Evolutionary conservation across 2,329 filamentous ascomycete species (phyloP), one percentile per base, ranked within the genome.

Genomic region (Ceratocystis eucalypticola): DNA sequence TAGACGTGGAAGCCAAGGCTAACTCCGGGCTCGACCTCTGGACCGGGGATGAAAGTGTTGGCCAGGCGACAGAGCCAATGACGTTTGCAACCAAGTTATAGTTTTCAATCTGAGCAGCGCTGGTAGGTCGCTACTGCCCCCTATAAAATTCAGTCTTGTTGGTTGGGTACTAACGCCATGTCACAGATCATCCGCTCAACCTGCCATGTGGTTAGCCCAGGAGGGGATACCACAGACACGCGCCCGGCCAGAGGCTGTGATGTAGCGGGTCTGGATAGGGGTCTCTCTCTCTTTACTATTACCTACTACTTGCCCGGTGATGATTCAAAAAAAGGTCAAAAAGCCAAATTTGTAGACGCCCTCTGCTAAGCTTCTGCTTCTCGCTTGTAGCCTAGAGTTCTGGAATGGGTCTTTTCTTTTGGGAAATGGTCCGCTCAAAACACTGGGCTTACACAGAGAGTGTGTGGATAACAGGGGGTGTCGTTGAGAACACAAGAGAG

Each of bases 291-390:
- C 55, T 45, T 15, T 59, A 53, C 22, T 44, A 64, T 59, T 65
- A 68, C 55, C 33, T 61, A 66, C 65, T 50, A 67, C 37, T 66
- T 68, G 72, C 78, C 78, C 78, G 69, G 74, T 81, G 79, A 81
- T 81, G 79, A 81, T 76, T 71, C 73, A 65, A 62, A 65, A 66
- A 37, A 77, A 74, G 71, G 77, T 79, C 79, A 80, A 81, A 79
- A 80, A 81, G 79, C 79, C 79, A 81, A 81, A 81, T 79, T 81
- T 81, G 79, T 77, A 81, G 79, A 72, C 77, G 30, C 62, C 59
- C 15, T 50, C 20, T 53, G 46, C 33, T 28, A 22, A n/a, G 50
- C 62, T 57, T 15, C 45, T 20, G 22, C 25, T 37, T 48, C 46
- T 33, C 12, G 41, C 12, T 25, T 28, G 62, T 62, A 12, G 41